phyloP scores from a whole-genome alignment of 768 basidiomycete genomes.

The Mycena vulgaris region DNA sequence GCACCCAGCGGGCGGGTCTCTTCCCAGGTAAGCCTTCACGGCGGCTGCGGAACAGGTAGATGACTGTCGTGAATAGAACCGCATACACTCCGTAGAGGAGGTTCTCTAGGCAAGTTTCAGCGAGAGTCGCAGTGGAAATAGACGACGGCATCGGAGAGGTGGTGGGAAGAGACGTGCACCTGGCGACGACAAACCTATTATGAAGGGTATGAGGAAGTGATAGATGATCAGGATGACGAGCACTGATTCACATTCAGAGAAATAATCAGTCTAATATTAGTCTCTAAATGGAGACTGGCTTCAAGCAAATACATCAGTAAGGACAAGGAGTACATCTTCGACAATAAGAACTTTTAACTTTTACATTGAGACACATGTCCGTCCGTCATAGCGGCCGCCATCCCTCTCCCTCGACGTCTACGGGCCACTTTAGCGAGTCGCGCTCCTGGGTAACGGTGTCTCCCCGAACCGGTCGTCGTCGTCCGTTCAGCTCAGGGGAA shows the following conservation, averaged over 20 bases:
- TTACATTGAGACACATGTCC: constrained; percentile 1
- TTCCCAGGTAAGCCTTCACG: background rate
- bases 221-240: too few relatives aligned
- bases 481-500: background rate
- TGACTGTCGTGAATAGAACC: constrained; percentile 16
- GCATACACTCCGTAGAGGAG: constrained; percentile 10
- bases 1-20: background rate
- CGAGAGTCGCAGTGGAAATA: background rate
- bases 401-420: constrained; percentile 37
- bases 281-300: background rate
- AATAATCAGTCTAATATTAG: too few relatives aligned
- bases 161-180: background rate
- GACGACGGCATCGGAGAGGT: background rate
- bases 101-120: constrained; percentile 7
- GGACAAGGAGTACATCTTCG: background rate
- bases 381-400: constrained; percentile 31
- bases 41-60: constrained; percentile 23
- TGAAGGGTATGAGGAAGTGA: too few relatives aligned
- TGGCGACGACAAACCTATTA: too few relatives aligned
- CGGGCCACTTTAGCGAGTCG: constrained; percentile 39
- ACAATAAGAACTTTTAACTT: background rate
- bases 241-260: too few relatives aligned
- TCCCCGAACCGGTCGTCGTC: background rate
- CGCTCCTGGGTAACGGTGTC: constrained; percentile 15
- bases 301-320: constrained; percentile 8